phyloP scores from a whole-genome alignment of 176 grass and related monocot species.

The Panicum miliaceum region DNA sequence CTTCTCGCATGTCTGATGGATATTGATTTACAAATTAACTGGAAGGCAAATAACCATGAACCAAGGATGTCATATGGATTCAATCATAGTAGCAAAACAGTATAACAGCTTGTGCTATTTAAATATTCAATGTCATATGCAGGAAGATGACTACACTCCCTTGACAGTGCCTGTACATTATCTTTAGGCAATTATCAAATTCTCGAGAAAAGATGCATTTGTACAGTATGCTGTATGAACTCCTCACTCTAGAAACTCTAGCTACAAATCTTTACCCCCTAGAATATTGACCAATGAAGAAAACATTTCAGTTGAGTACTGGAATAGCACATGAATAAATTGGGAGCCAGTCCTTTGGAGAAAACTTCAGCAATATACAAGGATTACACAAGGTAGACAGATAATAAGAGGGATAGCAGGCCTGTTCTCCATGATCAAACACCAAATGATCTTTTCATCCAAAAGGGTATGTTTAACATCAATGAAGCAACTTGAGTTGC shows the following conservation, averaged over 20 bases:
- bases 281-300: not conserved
- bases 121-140: not conserved
- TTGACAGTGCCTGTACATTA: not conserved
- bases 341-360: not conserved
- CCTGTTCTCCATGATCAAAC: not conserved
- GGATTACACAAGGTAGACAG: not conserved
- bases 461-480: not conserved
- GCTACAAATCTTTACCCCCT: not conserved
- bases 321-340: not conserved
- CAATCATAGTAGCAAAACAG: not conserved
- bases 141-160: not conserved
- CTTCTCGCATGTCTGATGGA: not conserved
- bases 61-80: not conserved
- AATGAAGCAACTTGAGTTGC: not conserved
- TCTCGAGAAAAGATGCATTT: not conserved
- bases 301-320: not conserved
- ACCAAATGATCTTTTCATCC: not conserved
- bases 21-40: not conserved
- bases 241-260: not conserved
- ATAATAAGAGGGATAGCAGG: not conserved
- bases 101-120: not conserved
- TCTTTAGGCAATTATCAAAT: not conserved
- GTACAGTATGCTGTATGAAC: not conserved
- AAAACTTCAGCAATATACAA: not conserved
- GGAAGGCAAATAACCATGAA: not conserved